Evolutionary conservation across 2,329 filamentous ascomycete genomes (phyloP).

Genomic region (Clarireedia homoeocarpa): DNA sequence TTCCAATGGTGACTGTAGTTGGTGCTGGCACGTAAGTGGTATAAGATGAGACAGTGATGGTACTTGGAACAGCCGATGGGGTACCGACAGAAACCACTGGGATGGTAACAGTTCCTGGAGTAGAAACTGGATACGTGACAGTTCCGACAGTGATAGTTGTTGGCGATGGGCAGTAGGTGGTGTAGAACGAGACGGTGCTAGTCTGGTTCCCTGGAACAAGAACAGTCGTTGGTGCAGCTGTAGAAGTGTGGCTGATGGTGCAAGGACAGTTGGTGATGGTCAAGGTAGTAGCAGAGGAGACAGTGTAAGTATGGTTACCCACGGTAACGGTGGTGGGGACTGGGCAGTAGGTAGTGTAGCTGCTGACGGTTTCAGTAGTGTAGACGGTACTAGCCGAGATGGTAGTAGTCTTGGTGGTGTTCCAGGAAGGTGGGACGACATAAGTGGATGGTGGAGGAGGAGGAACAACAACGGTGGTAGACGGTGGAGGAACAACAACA

Average conservation of each 20-base stretch:
- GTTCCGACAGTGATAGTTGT: slow-evolving; percentile 15
- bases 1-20: slow-evolving; percentile 14
- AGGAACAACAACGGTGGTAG: background rate
- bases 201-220: slow-evolving; percentile 5
- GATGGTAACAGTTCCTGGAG: slow-evolving; percentile 11
- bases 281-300: slow-evolving; percentile 5
- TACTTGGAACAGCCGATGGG: background rate
- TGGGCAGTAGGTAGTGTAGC: slow-evolving; percentile 15
- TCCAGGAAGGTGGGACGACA: background rate
- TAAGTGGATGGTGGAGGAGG: slow-evolving; percentile 4
- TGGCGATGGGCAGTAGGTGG: slow-evolving; percentile 9
- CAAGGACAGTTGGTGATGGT: slow-evolving; percentile 5
- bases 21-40: slow-evolving; percentile 8
- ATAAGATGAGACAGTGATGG: slow-evolving; percentile 1
- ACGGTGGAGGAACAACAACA: slow-evolving; percentile 5
- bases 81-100: slow-evolving; percentile 3
- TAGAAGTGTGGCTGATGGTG: slow-evolving; percentile 5
- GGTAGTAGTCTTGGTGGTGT: background rate
- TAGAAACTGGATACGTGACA: slow-evolving; percentile 16
- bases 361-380: slow-evolving; percentile 4
- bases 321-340: slow-evolving; percentile 12
- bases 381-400: slow-evolving; percentile 1
- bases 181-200: slow-evolving; percentile 3
- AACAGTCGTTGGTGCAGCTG: slow-evolving; percentile 12
- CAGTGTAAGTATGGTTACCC: slow-evolving; percentile 16